These are phyloP conservation scores for Spergularia azorica DNA, from an alignment of 179 eudicot species.

Conservation along the genomic window DNA sequence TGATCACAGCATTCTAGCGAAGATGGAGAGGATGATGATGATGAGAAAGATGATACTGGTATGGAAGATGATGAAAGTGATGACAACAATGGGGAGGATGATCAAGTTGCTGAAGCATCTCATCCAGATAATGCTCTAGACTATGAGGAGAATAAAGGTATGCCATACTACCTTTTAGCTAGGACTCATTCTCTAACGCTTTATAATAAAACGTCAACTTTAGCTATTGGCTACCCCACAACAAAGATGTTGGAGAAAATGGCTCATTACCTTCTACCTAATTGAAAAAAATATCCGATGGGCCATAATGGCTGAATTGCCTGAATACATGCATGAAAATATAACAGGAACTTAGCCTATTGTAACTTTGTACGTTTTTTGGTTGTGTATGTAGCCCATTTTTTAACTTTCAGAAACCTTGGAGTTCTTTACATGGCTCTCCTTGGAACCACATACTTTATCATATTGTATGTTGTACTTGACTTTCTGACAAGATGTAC, in stretches of 20 bases:
- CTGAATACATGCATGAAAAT: too few species aligned
- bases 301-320: too few species aligned
- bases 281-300: too few species aligned
- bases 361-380: background rate
- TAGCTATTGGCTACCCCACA: too few species aligned
- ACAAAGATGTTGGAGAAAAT: too few species aligned
- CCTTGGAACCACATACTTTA: background rate
- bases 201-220: background rate
- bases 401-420: background rate
- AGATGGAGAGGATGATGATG: slow-evolving; percentile 34
- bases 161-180: slow-evolving; percentile 34
- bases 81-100: slow-evolving; percentile 28
- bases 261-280: too few species aligned
- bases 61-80: slow-evolving; percentile 39
- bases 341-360: too few species aligned
- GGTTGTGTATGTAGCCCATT: background rate
- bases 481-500: background rate
- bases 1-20: slow-evolving; percentile 42
- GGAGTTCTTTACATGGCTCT: background rate
- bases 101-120: slow-evolving; percentile 36
- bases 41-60: slow-evolving; percentile 27
- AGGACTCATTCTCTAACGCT: background rate
- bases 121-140: slow-evolving; percentile 46
- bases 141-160: slow-evolving; percentile 39
- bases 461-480: background rate